Base-by-base conservation (phyloP, 495 filamentous ascomycete species). In the Penicillium cosmopolitanum region DNA sequence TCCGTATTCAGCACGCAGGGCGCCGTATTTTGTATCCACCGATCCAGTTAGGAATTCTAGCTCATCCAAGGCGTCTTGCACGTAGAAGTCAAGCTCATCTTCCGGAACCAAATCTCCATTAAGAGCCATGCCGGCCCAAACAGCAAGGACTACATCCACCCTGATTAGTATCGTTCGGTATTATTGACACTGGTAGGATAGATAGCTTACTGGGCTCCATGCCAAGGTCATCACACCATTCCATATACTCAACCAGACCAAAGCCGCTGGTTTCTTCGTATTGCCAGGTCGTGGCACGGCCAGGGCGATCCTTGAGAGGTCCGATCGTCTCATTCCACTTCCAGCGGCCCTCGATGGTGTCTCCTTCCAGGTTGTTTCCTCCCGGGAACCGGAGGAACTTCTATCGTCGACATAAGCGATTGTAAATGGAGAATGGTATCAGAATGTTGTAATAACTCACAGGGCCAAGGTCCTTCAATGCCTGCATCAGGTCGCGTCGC, bases 301-400 rank as follows among this genome's bases (percentile, higher is more conserved):
- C 87, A 4, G 86, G 84, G 5, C 88, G 77, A 53, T 87, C 73
- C 47, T 77, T 87, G 18, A 90, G 76, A 0, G 83, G 81, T 1
- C 88, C 87, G 50, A 90, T 80, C 2, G 85, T 87, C 61, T 87
- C 80, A 57, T 87, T 85, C 88, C 87, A 90, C 55, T 85, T 82
- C 85, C 87, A 90, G 57, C 78, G 75, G 47, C 78, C 76, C 16
- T 66, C 69, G 36, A 80, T 73, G 21, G 67, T 81, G 38, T 80
- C 65, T 23, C 85, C 85, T 60, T 88, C 85, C 1, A 88, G 71
- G 67, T 87, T 88, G 66, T 88, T 90, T 11, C 87, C 87, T 40
- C 86, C 87, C 0, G 87, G 87, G 56, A 87, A 82, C 11, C 87
- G 81, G 33, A 90, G 76, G 67, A 88, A 85, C 60, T 73, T 79